A percentile compares a stretch with the other conserved stretches of the same genome.
These are phyloP conservation scores for Toxicodendron radicans DNA, from an alignment of 345 rosid genomes.

Conservation along the genomic window DNA sequence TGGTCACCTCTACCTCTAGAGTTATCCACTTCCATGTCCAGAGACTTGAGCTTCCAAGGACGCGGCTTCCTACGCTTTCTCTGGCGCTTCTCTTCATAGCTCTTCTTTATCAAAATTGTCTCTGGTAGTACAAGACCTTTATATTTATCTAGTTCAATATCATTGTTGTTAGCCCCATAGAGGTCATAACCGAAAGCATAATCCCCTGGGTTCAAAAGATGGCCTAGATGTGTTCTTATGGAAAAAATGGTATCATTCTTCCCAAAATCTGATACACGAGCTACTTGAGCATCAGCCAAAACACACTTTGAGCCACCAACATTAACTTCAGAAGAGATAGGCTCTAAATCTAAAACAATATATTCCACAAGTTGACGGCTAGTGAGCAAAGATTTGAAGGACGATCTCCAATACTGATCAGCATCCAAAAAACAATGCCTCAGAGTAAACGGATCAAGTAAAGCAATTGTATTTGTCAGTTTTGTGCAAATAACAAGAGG, in stretches of 20 bases:
- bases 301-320: conserved; percentile 26
- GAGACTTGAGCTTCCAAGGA: conserved; percentile 19
- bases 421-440: conserved; percentile 22
- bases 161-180: conserved; percentile 16
- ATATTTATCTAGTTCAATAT: conserved; percentile 21
- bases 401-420: conserved; percentile 23
- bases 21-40: conserved; percentile 17
- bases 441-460: conserved; percentile 15
- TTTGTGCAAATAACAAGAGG: conserved; percentile 19
- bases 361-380: conserved; percentile 22
- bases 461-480: conserved; percentile 20
- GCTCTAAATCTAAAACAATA: conserved; percentile 19
- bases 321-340: conserved; percentile 16
- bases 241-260: conserved; percentile 20
- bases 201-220: conserved; percentile 14
- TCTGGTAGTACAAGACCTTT: conserved; percentile 21
- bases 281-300: conserved; percentile 34
- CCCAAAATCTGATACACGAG: conserved; percentile 24
- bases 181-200: conserved; percentile 20
- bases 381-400: conserved; percentile 19
- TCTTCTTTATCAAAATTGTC: conserved; percentile 21
- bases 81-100: conserved; percentile 20
- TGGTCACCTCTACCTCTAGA: conserved; percentile 16
- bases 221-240: conserved; percentile 18
- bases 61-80: conserved; percentile 21